Base-by-base conservation (phyloP, 306 rosid species). In the Vigna radiata region DNA sequence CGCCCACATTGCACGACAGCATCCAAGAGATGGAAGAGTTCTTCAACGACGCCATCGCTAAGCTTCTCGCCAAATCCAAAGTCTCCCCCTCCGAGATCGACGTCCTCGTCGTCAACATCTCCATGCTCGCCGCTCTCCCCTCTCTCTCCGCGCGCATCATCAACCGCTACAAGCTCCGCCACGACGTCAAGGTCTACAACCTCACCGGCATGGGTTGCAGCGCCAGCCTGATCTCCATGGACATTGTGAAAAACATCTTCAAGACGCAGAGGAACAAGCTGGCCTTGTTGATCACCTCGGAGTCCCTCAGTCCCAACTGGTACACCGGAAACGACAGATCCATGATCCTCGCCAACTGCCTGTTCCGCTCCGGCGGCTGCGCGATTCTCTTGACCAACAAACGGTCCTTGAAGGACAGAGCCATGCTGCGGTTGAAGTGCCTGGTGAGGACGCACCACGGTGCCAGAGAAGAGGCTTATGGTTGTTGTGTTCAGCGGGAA, bases 141-240 rank as follows among this genome's bases (percentile, higher is more conserved):
- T 94, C 98, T 0, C 46, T 92, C 2, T 69, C 98, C 0, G 73
- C 96, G 0, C 68, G 88, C 6, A 91, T 94, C 43, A 82, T 94
- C 19, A 89, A 90, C 69, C 90, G 23, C 23, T 94, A 85, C 87
- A 94, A 89, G 70, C 1, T 94, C 82, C 80, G 91, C 6, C 86
- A 90, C 11, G 93, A 94, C 44, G 63, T 94, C 6, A 95, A 95
- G 71, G 99, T 89, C 5, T 92, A 80, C 76, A 95, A 92, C 21
- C 90, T 95, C 82, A 88, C 88, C 8, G 99, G 94, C 0, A 95
- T 95, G 99, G 99, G 99, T 0, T 95, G 99, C 76, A 89, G 96
- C 23, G 99, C 99, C 0, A 92, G 97, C 72, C 82, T 95, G 0
- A 88, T 95, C 13, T 92, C 99, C 0, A 4, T 87, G 7, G 97